Base-by-base conservation (phyloP, 2,329 filamentous ascomycete genomes). In the Tolypocladium inflatum region DNA sequence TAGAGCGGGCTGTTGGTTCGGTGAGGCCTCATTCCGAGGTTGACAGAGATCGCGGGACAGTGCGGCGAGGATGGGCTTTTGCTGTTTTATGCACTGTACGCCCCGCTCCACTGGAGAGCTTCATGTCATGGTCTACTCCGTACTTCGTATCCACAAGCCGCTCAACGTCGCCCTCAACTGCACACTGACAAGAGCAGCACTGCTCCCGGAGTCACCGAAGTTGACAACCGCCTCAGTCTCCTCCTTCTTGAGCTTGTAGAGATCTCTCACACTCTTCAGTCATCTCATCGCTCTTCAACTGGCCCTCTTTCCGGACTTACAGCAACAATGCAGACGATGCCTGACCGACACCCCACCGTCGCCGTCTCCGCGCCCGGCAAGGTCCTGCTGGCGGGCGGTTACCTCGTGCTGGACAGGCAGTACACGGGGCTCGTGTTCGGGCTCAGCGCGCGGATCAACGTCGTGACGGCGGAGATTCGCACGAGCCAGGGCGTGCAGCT, bases 341-440 rank as follows among this genome's bases (percentile, higher is more conserved):
- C 23, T 9, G 33, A 19, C 39, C 45, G 10, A 55, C 68, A 72
- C 66, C 70, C 71, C 61, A 75, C 76, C 54, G 67, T 74, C 54
- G 87, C 86, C 68, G 84, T 96, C 63, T 97, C 94, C 62, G 93
- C 94, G 26, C 94, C 94, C 21, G 94, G 94, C 65, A 99, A 99
- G 78, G 94, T 99, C 60, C 83, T 99, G 63, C 83, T 97, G 57
- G 91, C 93, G 4, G 94, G 94, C 62, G 94, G 94, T 61, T 99
- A 97, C 74, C 85, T 97, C 52, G 93, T 97, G 26, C 86, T 99
- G 52, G 93, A 97, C 76, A 85, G 90, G 61, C 79, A 82, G 61
- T 91, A 97, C 74, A 94, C 89, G 3, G 93, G 87, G 35, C 75
- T 90, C 57, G 81, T 90, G 61, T 81, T 87, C 67, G 85, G 85